Conservation (phyloP, 2,329 filamentous ascomycete genomes). For the Fusarium miscanthi region DNA sequence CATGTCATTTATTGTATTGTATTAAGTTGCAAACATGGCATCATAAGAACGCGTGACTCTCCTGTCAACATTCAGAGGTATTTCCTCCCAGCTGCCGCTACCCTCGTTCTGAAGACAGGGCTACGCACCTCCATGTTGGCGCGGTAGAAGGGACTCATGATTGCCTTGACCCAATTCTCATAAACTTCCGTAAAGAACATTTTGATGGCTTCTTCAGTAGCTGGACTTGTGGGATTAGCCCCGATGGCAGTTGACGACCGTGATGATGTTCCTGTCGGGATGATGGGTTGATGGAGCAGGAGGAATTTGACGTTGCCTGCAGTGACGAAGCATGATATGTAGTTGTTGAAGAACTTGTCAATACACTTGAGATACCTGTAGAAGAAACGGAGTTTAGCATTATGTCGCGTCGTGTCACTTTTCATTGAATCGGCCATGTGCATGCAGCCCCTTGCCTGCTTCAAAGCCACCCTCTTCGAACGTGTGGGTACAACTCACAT, state of each 20-base stretch:
- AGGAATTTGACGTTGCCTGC: slow-evolving; percentile 94
- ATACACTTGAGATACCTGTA: slow-evolving; percentile 93
- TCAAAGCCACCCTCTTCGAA: background rate
- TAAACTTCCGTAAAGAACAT: slow-evolving; percentile 97
- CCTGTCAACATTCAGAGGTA: slow-evolving; percentile 70
- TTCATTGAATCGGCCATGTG: background rate
- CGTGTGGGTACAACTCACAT: slow-evolving; percentile 66
- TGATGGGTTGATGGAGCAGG: slow-evolving; percentile 84
- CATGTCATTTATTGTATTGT: background rate
- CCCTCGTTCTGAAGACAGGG: slow-evolving; percentile 83
- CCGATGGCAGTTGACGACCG: slow-evolving; percentile 77
- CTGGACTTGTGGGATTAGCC: slow-evolving; percentile 86
- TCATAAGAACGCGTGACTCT: slow-evolving; percentile 32
- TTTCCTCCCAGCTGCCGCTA: slow-evolving; percentile 90
- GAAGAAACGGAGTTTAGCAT: slow-evolving; percentile 3
- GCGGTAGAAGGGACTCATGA: slow-evolving; percentile 96
- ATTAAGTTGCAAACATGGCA: slow-evolving; percentile 36
- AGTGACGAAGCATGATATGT: slow-evolving; percentile 94
- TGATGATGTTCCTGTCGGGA: slow-evolving; percentile 56
- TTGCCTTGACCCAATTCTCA: slow-evolving; percentile 95
- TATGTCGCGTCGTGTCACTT: background rate
- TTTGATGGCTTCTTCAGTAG: slow-evolving; percentile 94
- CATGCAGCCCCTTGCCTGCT: slow-evolving; percentile 1
- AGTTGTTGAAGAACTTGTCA: slow-evolving; percentile 96
- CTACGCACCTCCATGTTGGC: slow-evolving; percentile 87